Evolutionary conservation across 768 basidiomycete species (phyloP).

Genomic region (Trametes maxima): DNA sequence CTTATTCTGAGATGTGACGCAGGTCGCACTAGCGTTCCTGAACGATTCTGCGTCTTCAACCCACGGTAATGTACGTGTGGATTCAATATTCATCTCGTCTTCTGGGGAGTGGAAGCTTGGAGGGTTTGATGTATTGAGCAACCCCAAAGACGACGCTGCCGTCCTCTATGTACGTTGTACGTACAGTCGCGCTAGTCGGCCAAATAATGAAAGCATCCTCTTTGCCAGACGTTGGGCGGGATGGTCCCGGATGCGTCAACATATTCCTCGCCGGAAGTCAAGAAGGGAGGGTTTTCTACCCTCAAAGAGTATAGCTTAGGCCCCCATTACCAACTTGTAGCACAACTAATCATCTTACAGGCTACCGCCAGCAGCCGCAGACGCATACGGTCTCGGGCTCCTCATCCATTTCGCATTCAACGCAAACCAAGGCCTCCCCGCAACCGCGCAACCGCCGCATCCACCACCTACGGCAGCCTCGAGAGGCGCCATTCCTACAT

Average conservation of each 20-base stretch:
- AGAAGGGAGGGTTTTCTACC: slow-evolving; percentile 80
- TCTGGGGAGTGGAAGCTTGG: slow-evolving; percentile 97
- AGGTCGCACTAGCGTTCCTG: slow-evolving; percentile 90
- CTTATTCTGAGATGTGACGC: neutral
- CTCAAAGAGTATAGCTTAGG: slow-evolving; percentile 71
- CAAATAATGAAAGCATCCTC: slow-evolving; percentile 20
- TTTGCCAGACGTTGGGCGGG: slow-evolving; percentile 64
- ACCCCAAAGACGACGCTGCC: slow-evolving; percentile 73
- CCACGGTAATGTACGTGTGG: slow-evolving; percentile 76
- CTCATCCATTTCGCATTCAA: slow-evolving; percentile 89
- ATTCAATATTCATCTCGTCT: slow-evolving; percentile 85
- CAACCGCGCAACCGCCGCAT: slow-evolving; percentile 71
- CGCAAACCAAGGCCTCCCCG: slow-evolving; percentile 69
- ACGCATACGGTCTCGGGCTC: slow-evolving; percentile 88
- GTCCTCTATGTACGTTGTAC: slow-evolving; percentile 73
- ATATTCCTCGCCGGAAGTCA: slow-evolving; percentile 83
- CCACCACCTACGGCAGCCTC: slow-evolving; percentile 77
- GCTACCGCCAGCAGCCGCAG: slow-evolving; percentile 62
- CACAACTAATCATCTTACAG: slow-evolving; percentile 28
- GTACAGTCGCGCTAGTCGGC: slow-evolving; percentile 9
- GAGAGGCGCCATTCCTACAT: slow-evolving; percentile 72
- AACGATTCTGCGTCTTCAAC: slow-evolving; percentile 83
- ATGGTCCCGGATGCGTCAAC: slow-evolving; percentile 60
- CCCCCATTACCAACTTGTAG: neutral
- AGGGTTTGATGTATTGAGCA: slow-evolving; percentile 90